Evolutionary conservation across 176 grass and related monocot genomes (phyloP), one percentile per base, ranked within the genome.

Genomic region (Juncus inflexus): DNA sequence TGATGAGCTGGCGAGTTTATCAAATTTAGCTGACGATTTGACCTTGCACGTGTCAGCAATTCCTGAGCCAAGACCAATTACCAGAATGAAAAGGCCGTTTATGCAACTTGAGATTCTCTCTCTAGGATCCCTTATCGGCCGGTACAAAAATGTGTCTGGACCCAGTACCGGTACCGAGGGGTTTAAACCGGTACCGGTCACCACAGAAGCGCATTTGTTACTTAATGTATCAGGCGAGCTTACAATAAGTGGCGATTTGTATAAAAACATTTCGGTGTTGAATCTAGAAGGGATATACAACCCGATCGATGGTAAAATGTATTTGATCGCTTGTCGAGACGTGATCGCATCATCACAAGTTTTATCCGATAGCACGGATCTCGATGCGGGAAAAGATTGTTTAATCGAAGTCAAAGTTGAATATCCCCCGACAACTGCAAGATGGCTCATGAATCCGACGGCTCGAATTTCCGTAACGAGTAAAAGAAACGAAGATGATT

Each of bases 261-360:
- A 77, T 47, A 61, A 2, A 28, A 77, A 83, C 57, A 64, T 43
- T 43, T 73, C 74, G 9, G 40, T 64, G n/a, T 58, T 86, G 51
- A 80, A 70, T 7, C 59, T 95, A 81, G 90, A 95, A 56, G 90
- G 90, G 64, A 73, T 95, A 63, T 95, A 95, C 83, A 95, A 87
- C 52, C 81, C 86, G 50, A 40, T 83, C 50, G 70, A 95, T 7
- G 90, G 86, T 3, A 74, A 60, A 58, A 95, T 90, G 90, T 90
- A 95, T 79, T 81, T 95, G 55, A 82, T 90, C 53, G 84, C 83
- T 3, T 95, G 90, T 76, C 79, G 86, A 68, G 83, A 76, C 19
- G 67, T 87, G 6, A 38, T 75, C 1, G 83, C 61, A 11, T 49
- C 81, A 0, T 84, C 80, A 72, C 6, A 64, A 73, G 75, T 35